A percentile compares a stretch with the other conserved stretches of the same genome.
Evolutionary conservation across 2,329 filamentous ascomycete species (phyloP).

Genomic region (Ophioceras dolichostomum): DNA sequence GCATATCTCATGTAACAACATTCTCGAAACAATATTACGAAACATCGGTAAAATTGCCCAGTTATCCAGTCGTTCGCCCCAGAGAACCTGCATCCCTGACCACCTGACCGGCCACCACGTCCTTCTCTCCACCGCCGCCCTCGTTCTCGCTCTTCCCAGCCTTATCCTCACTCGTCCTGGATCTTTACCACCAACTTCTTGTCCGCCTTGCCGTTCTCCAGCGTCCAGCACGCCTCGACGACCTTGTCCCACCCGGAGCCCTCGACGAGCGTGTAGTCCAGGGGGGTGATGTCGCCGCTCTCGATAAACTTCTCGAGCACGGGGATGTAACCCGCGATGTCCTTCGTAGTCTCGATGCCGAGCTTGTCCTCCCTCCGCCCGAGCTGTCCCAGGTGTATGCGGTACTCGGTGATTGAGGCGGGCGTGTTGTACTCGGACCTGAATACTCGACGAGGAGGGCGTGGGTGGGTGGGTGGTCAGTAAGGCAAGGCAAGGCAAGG

Average conservation of each 20-base stretch:
- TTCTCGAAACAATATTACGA: too few species aligned
- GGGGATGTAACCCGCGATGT: conserved; percentile 8
- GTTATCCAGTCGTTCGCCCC: too few species aligned
- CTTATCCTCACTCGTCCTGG: conserved; percentile 5
- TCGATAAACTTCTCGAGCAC: conserved; percentile 12
- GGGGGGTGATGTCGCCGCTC: conserved; percentile 10
- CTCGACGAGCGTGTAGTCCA: conserved; percentile 11
- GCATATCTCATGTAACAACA: too few species aligned
- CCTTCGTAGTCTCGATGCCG: conserved; percentile 8
- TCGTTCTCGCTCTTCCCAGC: too few species aligned
- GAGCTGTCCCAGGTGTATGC: conserved; percentile 12
- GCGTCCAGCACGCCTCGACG: conserved; percentile 10
- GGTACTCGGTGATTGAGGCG: conserved; percentile 11
- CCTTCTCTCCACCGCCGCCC: too few species aligned
- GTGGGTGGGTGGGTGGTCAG: too few species aligned
- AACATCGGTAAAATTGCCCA: too few species aligned
- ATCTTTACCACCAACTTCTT: conserved; percentile 16
- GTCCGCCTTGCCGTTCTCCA: conserved; percentile 10
- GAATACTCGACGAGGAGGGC: too few species aligned
- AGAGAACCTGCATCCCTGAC: too few species aligned
- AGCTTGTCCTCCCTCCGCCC: conserved; percentile 9
- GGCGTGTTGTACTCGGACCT: conserved; percentile 14
- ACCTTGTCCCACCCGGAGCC: conserved; percentile 13
- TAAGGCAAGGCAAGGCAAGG: too few species aligned
- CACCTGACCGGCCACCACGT: too few species aligned